Conservation (phyloP, 2,329 filamentous ascomycete species). For the Ophiognomonia clavigignenti-juglandacearum region DNA sequence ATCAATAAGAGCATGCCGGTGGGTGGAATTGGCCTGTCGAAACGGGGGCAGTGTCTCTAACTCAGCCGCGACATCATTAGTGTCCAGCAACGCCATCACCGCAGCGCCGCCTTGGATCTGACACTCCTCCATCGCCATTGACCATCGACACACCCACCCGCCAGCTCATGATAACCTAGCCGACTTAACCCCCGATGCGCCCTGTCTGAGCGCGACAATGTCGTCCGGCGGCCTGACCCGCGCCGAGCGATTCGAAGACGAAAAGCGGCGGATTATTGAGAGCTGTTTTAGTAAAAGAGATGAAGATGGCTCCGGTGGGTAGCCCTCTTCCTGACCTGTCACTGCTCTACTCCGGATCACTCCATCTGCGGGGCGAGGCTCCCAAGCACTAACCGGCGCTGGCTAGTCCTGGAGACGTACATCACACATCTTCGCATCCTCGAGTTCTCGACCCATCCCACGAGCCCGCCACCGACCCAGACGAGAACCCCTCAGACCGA, state of each 20-base stretch:
- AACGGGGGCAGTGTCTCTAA: background rate
- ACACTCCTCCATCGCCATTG: background rate
- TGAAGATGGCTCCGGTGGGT: constrained; percentile 74
- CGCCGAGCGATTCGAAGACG: constrained; percentile 91
- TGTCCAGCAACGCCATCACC: no score
- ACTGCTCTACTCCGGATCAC: no score
- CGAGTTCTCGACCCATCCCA: constrained; percentile 81
- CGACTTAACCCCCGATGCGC: background rate
- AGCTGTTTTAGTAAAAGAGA: constrained; percentile 93
- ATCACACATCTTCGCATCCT: constrained; percentile 93
- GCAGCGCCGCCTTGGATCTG: no score
- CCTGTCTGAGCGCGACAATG: constrained; percentile 7
- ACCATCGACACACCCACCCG: no score
- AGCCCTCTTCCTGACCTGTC: no score
- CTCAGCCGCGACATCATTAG: constrained; percentile 4
- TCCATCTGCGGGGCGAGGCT: constrained; percentile 9
- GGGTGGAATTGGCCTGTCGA: background rate
- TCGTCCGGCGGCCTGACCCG: constrained; percentile 25
- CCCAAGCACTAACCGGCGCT: constrained; percentile 14
- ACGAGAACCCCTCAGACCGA: constrained; percentile 66
- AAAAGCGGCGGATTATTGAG: constrained; percentile 90
- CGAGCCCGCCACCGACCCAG: constrained; percentile 76
- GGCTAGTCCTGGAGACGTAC: constrained; percentile 79
- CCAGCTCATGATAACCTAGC: background rate
- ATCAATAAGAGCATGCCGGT: background rate